Conservation (phyloP, 2,329 filamentous ascomycete genomes). For the Pleoardoris graminearum region DNA sequence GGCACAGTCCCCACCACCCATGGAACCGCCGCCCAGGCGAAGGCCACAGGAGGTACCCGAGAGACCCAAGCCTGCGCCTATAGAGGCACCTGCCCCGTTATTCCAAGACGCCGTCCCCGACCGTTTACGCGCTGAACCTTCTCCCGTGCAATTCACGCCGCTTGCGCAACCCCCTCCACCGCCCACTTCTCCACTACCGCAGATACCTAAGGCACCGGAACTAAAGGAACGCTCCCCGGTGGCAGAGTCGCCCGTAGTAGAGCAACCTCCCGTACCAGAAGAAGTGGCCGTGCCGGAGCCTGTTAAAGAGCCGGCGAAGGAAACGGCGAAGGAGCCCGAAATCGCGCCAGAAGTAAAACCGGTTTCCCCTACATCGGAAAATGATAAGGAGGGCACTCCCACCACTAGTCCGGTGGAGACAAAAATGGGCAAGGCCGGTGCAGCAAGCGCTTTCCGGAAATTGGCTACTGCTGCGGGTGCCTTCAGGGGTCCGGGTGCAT, state of each 20-base stretch:
- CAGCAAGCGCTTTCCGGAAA: conserved; percentile 77
- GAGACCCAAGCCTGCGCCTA: conserved; percentile 1
- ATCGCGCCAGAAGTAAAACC: conserved; percentile 41
- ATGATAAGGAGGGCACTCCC: conserved; percentile 62
- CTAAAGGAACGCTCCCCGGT: conserved; percentile 7
- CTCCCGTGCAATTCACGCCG: background rate
- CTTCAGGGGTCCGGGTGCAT: conserved; percentile 73
- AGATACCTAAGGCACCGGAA: conserved; percentile 29
- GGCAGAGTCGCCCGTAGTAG: background rate
- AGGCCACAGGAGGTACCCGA: conserved; percentile 16
- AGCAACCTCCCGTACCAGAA: conserved; percentile 4
- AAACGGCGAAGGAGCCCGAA: conserved; percentile 5
- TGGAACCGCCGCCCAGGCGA: conserved; percentile 17
- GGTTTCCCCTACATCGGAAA: conserved; percentile 43
- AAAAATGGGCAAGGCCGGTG: conserved; percentile 71
- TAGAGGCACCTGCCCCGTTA: conserved; percentile 7
- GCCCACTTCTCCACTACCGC: conserved; percentile 30
- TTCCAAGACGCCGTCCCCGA: background rate
- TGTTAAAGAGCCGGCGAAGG: conserved; percentile 4
- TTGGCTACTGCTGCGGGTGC: conserved; percentile 66
- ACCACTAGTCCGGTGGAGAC: conserved; percentile 88
- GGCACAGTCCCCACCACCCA: conserved; percentile 17
- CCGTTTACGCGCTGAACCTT: background rate
- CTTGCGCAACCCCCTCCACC: conserved; percentile 28
- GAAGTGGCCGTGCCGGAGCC: conserved; percentile 10